phyloP scores from a whole-genome alignment of 495 filamentous ascomycete genomes.

The Tuber microsphaerosporum region DNA sequence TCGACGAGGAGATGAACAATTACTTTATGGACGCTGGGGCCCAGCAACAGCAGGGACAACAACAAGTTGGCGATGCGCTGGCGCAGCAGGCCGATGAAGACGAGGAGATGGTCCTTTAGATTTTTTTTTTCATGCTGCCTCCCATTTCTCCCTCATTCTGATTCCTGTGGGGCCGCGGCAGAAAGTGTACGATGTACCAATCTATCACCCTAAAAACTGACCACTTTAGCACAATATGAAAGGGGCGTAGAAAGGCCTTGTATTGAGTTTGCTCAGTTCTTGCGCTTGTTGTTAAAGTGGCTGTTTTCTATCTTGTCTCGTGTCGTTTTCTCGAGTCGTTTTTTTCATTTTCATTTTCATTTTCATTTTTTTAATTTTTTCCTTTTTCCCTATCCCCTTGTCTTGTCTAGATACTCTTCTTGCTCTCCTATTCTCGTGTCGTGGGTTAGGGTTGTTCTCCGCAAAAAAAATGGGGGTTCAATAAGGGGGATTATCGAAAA shows the following conservation, averaged over 20 bases:
- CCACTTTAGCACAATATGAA: background rate
- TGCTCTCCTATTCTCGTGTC: background rate
- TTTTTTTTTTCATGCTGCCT: conserved; percentile 3
- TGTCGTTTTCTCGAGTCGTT: no score
- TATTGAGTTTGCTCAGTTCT: background rate
- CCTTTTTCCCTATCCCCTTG: background rate
- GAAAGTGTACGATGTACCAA: background rate
- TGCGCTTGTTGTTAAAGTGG: background rate
- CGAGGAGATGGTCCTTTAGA: conserved; percentile 39
- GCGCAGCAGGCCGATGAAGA: conserved; percentile 50
- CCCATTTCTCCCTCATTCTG: background rate
- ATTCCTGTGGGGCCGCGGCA: background rate
- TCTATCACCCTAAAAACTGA: background rate
- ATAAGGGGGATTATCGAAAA: background rate
- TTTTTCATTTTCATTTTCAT: background rate
- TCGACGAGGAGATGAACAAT: conserved; percentile 93
- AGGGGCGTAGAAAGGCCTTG: background rate
- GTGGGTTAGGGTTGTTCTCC: background rate
- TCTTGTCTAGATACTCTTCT: background rate
- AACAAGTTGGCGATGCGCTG: conserved; percentile 38
- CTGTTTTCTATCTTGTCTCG: background rate
- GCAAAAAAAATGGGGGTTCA: background rate
- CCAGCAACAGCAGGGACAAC: conserved; percentile 12
- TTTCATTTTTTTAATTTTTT: background rate
- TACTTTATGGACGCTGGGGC: conserved; percentile 61